A percentile compares a stretch with the other conserved stretches of the same genome.
phyloP scores from a whole-genome alignment of 2,329 filamentous ascomycete species.

The Chrysoporthe austroafricana region DNA sequence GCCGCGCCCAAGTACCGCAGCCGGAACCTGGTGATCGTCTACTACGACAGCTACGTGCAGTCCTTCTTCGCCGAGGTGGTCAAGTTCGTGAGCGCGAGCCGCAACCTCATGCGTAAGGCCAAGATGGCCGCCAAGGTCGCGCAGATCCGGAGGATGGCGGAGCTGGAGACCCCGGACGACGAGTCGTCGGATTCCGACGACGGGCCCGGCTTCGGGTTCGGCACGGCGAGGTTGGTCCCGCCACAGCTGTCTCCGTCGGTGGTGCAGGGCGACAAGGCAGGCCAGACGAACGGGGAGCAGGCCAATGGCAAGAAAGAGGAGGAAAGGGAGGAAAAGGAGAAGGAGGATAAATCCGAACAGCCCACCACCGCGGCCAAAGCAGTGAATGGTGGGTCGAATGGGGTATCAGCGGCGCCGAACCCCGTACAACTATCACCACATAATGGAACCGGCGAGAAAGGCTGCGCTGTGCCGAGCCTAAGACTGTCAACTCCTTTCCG shows the following conservation, averaged over 20 bases:
- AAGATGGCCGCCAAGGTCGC: slow-evolving; percentile 81
- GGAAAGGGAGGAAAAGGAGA: slow-evolving; percentile 17
- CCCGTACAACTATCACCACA: not conserved
- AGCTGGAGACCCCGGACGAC: slow-evolving; percentile 60
- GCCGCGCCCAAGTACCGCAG: slow-evolving; percentile 63
- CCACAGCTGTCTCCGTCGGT: slow-evolving; percentile 5
- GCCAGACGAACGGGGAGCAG: not conserved
- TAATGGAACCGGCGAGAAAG: slow-evolving; percentile 5
- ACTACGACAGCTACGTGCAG: slow-evolving; percentile 88
- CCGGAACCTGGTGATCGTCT: slow-evolving; percentile 81
- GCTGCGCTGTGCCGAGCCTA: slow-evolving; percentile 5
- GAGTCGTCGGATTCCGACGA: slow-evolving; percentile 44
- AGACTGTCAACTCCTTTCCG: slow-evolving; percentile 16
- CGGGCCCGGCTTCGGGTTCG: slow-evolving; percentile 29
- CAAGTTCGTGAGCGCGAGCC: slow-evolving; percentile 75
- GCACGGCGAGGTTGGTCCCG: slow-evolving; percentile 24
- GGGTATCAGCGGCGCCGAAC: slow-evolving; percentile 29
- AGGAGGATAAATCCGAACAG: slow-evolving; percentile 30
- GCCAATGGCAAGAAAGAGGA: slow-evolving; percentile 18
- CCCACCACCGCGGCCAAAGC: slow-evolving; percentile 34
- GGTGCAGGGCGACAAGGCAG: slow-evolving; percentile 1
- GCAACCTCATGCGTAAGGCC: slow-evolving; percentile 84
- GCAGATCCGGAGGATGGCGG: slow-evolving; percentile 63
- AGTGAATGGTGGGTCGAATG: slow-evolving; percentile 14
- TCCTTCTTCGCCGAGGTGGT: slow-evolving; percentile 82